phyloP scores from a whole-genome alignment of 768 basidiomycete genomes.

The Harrya chromipes region DNA sequence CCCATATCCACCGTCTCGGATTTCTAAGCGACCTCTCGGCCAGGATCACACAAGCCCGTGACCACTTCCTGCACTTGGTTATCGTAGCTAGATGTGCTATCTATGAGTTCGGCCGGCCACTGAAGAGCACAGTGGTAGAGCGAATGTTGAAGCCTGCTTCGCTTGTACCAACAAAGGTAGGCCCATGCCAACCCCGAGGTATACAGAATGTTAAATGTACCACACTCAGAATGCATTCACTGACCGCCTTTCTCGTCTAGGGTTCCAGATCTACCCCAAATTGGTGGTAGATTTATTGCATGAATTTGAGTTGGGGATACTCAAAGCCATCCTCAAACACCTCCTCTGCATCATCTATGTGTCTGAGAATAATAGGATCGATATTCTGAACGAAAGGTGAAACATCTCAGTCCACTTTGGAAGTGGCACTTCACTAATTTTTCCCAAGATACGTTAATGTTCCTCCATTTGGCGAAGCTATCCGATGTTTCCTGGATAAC shows the following conservation, averaged over 20 bases:
- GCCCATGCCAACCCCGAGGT: no score
- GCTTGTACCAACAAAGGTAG: background rate
- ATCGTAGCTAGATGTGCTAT: no score
- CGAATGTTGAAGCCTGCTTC: background rate
- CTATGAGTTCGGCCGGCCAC: background rate
- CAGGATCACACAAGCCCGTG: no score
- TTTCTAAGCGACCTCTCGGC: no score
- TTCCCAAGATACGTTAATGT: background rate
- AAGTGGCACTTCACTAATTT: no score
- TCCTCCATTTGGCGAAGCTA: constrained; percentile 19
- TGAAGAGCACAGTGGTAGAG: background rate
- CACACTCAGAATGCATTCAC: background rate
- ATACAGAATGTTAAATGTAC: background rate
- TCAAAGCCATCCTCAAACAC: background rate
- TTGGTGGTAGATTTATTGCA: constrained; percentile 1
- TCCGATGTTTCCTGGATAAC: constrained; percentile 35
- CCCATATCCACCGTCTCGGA: no score
- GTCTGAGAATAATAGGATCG: background rate
- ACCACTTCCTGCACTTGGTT: no score
- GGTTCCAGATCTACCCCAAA: background rate
- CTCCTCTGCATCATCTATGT: background rate
- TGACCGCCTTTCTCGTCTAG: background rate
- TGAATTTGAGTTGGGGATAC: background rate
- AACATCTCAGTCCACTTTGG: no score
- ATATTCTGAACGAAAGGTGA: background rate